Base-by-base conservation (phyloP, 805 yeast genomes). In the Yamadazyma takamatsuzukensis region DNA sequence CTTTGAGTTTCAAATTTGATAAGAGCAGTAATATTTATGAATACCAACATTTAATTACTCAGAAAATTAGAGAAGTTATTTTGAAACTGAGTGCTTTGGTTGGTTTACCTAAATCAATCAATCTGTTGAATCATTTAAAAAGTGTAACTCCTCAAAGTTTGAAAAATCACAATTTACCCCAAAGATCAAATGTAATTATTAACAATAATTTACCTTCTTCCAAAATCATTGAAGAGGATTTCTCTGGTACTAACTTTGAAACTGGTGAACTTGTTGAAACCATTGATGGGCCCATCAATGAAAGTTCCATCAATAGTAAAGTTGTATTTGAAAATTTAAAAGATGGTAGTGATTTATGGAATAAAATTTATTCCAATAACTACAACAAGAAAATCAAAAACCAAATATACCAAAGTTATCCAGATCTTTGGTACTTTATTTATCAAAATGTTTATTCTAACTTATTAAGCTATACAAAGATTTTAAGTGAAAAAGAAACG, bases 91-190 rank as follows among this genome's bases (percentile, higher is more conserved):
- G 83, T 0, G 95, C 95, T 0, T 60, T 89, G 28, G 76, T 79
- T 11, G 97, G 97, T 0, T 65, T 88, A 10, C 97, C 97, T 1
- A 80, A 80, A 45, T 75, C 88, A 2, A 89, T 89, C 54, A 89
- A 88, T 54, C 73, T 94, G 1, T 59, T 89, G 48, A 80, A 75
- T 47, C 65, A 69, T 12, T 62, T 88, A 36, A 76, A 75, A 39
- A 71, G 71, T 17, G 77, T 68, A 1, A 84, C 95, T 0, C 95
- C 96, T 5, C 49, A 59, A 3, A 46, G 45, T 30, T 45, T 61
- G 30, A 47, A 47, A 22, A 56, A 61, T 4, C 22, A 41, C 8
- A 29, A 36, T 15, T 34, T 33, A 4, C 54, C 67, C 0, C 56
- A 51, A 25, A 44, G 72, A 21, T 48, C 53, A 4, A 39, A 49